Percentiles rank a stretch among this genome's conserved stretches.
Conservation (phyloP, 2,329 filamentous ascomycete genomes). For the Triangularia setosa region DNA sequence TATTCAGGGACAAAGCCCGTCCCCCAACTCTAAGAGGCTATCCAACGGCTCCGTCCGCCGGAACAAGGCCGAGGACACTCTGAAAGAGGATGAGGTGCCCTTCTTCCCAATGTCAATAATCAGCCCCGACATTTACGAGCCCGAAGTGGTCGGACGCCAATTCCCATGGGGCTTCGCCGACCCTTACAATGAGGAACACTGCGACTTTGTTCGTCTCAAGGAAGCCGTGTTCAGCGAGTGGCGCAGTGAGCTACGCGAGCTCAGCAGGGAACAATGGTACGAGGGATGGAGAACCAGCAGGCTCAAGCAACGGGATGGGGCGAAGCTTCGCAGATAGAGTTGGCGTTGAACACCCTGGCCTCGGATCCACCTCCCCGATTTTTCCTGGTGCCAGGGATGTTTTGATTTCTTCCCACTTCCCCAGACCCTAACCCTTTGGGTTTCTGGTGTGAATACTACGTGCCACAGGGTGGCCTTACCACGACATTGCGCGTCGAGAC, state of each 20-base stretch:
- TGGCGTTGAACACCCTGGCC: background rate
- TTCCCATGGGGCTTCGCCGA: constrained; percentile 98
- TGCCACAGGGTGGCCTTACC: background rate
- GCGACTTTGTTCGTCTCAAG: constrained; percentile 87
- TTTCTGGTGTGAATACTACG: background rate
- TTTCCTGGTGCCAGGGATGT: background rate
- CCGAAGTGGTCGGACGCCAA: constrained; percentile 71
- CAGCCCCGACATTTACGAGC: constrained; percentile 88
- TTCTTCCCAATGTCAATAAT: constrained; percentile 89
- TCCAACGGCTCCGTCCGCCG: constrained; percentile 45
- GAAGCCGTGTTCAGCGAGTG: constrained; percentile 92
- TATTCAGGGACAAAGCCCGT: constrained; percentile 28
- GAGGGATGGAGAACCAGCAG: constrained; percentile 85
- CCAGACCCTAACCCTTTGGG: background rate
- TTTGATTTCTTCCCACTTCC: background rate
- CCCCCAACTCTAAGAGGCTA: constrained; percentile 40
- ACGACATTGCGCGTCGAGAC: background rate
- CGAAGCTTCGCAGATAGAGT: constrained; percentile 35
- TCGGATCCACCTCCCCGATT: background rate
- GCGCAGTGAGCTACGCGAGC: constrained; percentile 84
- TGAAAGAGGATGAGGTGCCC: constrained; percentile 53
- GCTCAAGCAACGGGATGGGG: constrained; percentile 52
- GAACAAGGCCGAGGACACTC: constrained; percentile 43
- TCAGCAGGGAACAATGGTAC: constrained; percentile 89
- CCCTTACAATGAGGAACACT: constrained; percentile 85